These are phyloP conservation scores for Cryphonectria radicalis DNA, from an alignment of 2,329 filamentous ascomycete genomes.

Conservation along the genomic window DNA sequence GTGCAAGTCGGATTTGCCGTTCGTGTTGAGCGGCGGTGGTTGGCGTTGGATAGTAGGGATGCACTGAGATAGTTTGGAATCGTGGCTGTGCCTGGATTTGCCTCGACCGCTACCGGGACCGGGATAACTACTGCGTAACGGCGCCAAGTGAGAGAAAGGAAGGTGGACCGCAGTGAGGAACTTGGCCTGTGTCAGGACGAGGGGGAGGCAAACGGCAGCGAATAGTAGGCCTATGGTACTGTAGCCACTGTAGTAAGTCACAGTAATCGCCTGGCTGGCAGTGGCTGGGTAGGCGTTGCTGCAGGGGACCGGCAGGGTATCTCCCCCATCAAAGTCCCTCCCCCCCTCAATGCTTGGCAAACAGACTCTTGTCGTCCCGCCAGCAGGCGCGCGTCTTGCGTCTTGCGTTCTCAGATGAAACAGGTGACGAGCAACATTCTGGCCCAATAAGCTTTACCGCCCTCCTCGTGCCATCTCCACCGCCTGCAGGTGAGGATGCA, in stretches of 20 bases:
- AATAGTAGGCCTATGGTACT: neutral
- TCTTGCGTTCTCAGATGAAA: neutral
- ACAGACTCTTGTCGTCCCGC: neutral
- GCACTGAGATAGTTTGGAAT: neutral
- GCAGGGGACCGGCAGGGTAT: neutral
- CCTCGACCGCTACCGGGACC: slow-evolving; percentile 1
- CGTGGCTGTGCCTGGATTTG: neutral
- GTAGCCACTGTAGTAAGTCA: neutral
- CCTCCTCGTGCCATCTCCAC: neutral
- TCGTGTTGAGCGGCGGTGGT: slow-evolving; percentile 4
- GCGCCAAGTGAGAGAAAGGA: slow-evolving; percentile 1
- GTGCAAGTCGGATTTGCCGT: neutral
- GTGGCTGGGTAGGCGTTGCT: neutral
- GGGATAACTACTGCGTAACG: neutral
- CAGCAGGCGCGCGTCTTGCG: neutral
- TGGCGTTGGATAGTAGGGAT: slow-evolving; percentile 6
- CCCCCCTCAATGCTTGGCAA: neutral
- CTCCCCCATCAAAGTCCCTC: neutral
- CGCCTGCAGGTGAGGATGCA: neutral
- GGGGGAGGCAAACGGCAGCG: neutral
- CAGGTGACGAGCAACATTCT: slow-evolving; percentile 7
- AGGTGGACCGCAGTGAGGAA: neutral
- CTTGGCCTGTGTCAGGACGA: neutral
- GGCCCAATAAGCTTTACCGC: neutral
- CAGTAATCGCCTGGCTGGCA: neutral